Conservation (phyloP, 345 rosid genomes). For the Cochlearia excelsa region DNA sequence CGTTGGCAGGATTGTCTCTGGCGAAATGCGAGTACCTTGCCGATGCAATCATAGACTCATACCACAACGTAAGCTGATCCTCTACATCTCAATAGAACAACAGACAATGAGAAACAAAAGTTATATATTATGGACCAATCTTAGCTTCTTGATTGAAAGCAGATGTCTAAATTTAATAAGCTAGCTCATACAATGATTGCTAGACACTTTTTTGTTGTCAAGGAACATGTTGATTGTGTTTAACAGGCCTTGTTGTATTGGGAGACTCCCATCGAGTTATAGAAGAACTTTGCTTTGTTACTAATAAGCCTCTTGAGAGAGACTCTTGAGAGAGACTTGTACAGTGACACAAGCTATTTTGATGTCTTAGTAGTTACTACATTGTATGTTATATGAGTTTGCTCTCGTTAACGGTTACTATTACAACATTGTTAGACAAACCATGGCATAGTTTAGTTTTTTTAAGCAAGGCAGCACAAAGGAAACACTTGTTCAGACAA, state of each 20-base stretch:
- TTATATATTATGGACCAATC: background rate
- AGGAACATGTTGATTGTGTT: conserved; percentile 9
- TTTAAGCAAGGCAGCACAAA: too few relatives aligned
- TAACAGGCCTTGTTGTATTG: conserved; percentile 39
- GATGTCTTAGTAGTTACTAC: too few relatives aligned
- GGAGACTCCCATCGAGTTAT: conserved; percentile 38
- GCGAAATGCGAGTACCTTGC: conserved; percentile 95
- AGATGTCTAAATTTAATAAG: conserved; percentile 18
- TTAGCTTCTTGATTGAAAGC: conserved; percentile 12
- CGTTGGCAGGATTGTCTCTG: conserved; percentile 80
- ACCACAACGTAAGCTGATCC: conserved; percentile 63
- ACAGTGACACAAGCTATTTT: too few relatives aligned
- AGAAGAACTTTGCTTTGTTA: conserved; percentile 21
- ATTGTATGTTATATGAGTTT: too few relatives aligned
- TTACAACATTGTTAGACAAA: too few relatives aligned
- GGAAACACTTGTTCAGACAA: too few relatives aligned
- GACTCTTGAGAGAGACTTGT: background rate
- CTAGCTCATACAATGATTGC: conserved; percentile 6
- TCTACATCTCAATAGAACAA: background rate
- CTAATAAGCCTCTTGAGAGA: background rate
- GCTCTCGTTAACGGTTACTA: too few relatives aligned
- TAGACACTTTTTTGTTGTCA: conserved; percentile 14
- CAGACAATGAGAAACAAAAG: conserved; percentile 11
- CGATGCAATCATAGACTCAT: conserved; percentile 82
- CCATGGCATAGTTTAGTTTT: too few relatives aligned